Conservation (phyloP, 2,329 filamentous ascomycete genomes). For the Orbilia blumenaviensis region DNA sequence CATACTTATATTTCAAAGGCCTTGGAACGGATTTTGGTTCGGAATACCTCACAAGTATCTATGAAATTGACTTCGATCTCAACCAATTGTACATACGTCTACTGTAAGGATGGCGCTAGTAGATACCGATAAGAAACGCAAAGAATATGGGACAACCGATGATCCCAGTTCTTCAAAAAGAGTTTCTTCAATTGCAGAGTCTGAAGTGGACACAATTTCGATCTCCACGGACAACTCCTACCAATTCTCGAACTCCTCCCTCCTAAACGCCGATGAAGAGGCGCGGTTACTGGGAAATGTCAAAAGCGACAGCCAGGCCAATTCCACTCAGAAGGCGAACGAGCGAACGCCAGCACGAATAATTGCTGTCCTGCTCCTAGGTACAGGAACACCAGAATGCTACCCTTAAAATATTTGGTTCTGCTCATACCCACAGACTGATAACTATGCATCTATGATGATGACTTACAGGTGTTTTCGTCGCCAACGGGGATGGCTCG, state of each 20-base stretch:
- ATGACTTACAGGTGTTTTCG: conserved; percentile 67
- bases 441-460: not conserved
- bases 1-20: not conserved
- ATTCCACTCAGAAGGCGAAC: not conserved
- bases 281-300: conserved; percentile 8
- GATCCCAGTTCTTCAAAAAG: conserved; percentile 11
- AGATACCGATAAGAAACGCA: not conserved
- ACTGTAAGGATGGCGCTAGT: not conserved
- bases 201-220: conserved; percentile 36
- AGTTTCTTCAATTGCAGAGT: conserved; percentile 15
- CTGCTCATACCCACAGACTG: too few species aligned
- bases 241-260: conserved; percentile 28
- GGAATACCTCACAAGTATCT: too few species aligned
- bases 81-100: not conserved
- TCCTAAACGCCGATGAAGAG: conserved; percentile 32
- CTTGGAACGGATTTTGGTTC: too few species aligned
- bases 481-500: conserved; percentile 72
- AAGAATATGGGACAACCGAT: not conserved
- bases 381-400: not conserved
- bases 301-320: not conserved
- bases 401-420: not conserved
- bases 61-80: not conserved
- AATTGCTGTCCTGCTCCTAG: conserved; percentile 39
- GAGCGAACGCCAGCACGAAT: conserved; percentile 20
- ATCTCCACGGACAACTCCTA: conserved; percentile 36